Conservation (phyloP, 768 basidiomycete genomes). For the Favolaschia claudopus region DNA sequence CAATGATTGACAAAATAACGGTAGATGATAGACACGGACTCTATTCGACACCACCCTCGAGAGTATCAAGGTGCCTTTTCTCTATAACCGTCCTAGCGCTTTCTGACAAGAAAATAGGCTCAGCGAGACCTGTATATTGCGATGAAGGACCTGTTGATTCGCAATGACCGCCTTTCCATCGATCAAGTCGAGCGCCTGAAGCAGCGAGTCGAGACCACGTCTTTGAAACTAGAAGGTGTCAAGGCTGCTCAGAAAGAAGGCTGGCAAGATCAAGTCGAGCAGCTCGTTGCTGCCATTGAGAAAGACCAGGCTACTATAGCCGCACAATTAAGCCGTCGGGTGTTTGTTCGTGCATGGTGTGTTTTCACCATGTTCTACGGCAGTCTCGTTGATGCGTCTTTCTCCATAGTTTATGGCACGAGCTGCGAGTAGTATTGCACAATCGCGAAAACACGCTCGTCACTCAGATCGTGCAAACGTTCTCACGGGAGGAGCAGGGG, state of each 20-base stretch:
- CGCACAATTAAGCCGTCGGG: slow-evolving; percentile 75
- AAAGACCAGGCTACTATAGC: slow-evolving; percentile 86
- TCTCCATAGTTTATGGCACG: slow-evolving; percentile 85
- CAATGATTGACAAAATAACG: slow-evolving; percentile 5
- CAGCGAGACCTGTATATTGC: slow-evolving; percentile 90
- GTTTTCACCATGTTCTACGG: slow-evolving; percentile 29
- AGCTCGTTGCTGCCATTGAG: slow-evolving; percentile 74
- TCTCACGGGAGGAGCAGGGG: slow-evolving; percentile 77
- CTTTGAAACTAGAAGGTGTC: slow-evolving; percentile 78
- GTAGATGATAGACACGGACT: slow-evolving; percentile 58
- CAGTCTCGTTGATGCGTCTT: slow-evolving; percentile 14
- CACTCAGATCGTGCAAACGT: slow-evolving; percentile 73
- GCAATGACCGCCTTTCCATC: slow-evolving; percentile 87
- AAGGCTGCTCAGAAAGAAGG: slow-evolving; percentile 77
- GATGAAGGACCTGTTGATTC: slow-evolving; percentile 84
- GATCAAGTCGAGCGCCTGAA: slow-evolving; percentile 90
- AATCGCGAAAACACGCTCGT: slow-evolving; percentile 88
- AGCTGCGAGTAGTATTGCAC: slow-evolving; percentile 91
- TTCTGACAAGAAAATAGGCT: slow-evolving; percentile 47
- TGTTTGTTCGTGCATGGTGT: slow-evolving; percentile 89
- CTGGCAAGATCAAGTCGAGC: slow-evolving; percentile 89
- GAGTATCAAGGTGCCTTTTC: slow-evolving; percentile 66
- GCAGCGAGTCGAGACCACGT: slow-evolving; percentile 82
- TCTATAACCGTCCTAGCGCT: slow-evolving; percentile 4
- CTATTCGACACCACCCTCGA: slow-evolving; percentile 77